These are phyloP conservation scores for Ophiosphaerella korrae DNA, from an alignment of 2,329 filamentous ascomycete genomes.

Conservation along the genomic window DNA sequence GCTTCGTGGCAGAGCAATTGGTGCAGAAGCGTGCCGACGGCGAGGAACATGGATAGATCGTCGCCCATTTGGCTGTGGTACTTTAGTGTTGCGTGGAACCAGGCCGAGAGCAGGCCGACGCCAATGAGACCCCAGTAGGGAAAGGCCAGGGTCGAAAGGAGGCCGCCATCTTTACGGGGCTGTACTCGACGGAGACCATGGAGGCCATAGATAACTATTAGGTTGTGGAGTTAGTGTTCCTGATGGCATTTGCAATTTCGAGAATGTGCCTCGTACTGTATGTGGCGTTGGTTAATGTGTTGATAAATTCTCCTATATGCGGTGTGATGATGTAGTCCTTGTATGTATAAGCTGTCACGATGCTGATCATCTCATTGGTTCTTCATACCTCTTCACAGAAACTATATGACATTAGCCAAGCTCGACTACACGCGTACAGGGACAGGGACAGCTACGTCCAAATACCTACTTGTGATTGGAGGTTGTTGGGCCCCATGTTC, in stretches of 20 bases:
- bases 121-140: slow-evolving; percentile 52
- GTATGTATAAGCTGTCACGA: background rate
- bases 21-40: slow-evolving; percentile 59
- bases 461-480: slow-evolving; percentile 43
- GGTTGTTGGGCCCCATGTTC: slow-evolving; percentile 33
- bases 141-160: slow-evolving; percentile 40
- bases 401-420: slow-evolving; percentile 25
- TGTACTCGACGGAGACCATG: slow-evolving; percentile 38
- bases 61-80: slow-evolving; percentile 58
- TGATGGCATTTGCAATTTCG: no score
- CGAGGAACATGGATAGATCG: slow-evolving; percentile 64
- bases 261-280: slow-evolving; percentile 48
- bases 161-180: slow-evolving; percentile 30
- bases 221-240: background rate
- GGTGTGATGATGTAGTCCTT: slow-evolving; percentile 60
- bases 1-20: slow-evolving; percentile 53
- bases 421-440: slow-evolving; percentile 5
- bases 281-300: slow-evolving; percentile 57
- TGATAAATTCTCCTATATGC: slow-evolving; percentile 61
- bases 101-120: slow-evolving; percentile 50
- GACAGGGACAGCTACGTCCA: background rate
- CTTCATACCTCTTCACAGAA: slow-evolving; percentile 44
- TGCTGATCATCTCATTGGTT: background rate
- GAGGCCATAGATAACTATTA: slow-evolving; percentile 43
- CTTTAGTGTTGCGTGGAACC: slow-evolving; percentile 53